A percentile compares a stretch with the other conserved stretches of the same genome.
phyloP scores from a whole-genome alignment of 345 rosid species.

The Brassica incana region DNA sequence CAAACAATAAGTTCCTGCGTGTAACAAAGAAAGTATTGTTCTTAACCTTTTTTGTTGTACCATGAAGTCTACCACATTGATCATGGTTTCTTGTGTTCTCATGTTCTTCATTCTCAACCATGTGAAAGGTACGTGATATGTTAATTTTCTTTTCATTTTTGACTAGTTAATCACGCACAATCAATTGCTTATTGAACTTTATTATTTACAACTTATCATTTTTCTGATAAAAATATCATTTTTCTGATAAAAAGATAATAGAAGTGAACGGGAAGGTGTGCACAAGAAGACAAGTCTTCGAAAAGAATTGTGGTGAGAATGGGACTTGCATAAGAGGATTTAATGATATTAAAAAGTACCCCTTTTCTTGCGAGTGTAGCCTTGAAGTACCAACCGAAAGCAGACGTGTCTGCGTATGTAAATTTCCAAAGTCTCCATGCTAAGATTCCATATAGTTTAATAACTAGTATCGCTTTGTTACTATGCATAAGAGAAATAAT shows the following conservation, averaged over 20 bases:
- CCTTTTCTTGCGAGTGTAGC: not conserved
- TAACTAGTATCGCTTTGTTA: not conserved
- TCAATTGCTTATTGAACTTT: not conserved
- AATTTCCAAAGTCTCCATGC: not conserved
- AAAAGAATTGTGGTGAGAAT: not conserved
- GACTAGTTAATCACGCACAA: not conserved
- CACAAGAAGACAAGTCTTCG: not conserved
- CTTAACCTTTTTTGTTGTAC: not conserved
- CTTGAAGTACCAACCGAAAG: not conserved
- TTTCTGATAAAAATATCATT: no score
- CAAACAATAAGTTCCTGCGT: not conserved
- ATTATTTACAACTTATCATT: not conserved
- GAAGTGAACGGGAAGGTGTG: not conserved
- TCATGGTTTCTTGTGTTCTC: conserved; percentile 14
- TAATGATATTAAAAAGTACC: not conserved
- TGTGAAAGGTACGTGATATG: not conserved
- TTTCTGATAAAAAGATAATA: no score
- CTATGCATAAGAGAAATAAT: not conserved
- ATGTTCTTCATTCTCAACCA: not conserved
- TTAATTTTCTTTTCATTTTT: no score
- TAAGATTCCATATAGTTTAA: not conserved
- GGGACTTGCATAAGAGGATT: conserved; percentile 11
- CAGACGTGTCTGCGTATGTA: not conserved
- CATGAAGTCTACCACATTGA: conserved; percentile 12
- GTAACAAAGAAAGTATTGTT: not conserved